A percentile compares a stretch with the other conserved stretches of the same genome.
These are phyloP conservation scores for Vararia minispora DNA, from an alignment of 768 basidiomycete species.

Conservation along the genomic window DNA sequence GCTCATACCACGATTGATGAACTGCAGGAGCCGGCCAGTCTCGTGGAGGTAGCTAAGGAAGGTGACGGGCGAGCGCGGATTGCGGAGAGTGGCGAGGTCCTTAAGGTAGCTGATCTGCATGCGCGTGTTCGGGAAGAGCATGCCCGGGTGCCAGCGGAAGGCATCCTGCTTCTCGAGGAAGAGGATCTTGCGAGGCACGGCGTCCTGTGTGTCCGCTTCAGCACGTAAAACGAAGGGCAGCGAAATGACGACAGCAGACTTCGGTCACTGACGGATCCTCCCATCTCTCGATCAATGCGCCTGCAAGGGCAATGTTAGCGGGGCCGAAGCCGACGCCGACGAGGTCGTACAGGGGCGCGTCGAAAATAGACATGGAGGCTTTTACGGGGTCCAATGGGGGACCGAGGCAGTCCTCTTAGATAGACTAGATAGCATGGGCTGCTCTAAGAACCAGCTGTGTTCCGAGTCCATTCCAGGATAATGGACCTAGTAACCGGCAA, in stretches of 20 bases:
- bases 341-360: constrained; percentile 26
- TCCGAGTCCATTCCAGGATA: too few species aligned
- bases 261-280: constrained; percentile 9
- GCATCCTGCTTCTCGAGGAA: constrained; percentile 38
- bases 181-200: constrained; percentile 21
- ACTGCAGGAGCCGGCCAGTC: constrained; percentile 35
- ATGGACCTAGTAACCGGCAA: too few species aligned
- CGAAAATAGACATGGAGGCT: background rate
- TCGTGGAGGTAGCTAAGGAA: constrained; percentile 42
- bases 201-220: background rate
- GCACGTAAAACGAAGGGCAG: constrained; percentile 1
- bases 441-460: too few species aligned
- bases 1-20: constrained; percentile 42
- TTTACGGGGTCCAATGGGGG: too few species aligned
- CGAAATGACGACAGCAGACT: constrained; percentile 4
- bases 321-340: too few species aligned
- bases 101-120: constrained; percentile 50
- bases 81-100: constrained; percentile 42
- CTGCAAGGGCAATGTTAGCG: constrained; percentile 39
- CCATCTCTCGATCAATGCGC: constrained; percentile 36
- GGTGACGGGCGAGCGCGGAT: constrained; percentile 38
- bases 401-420: too few species aligned
- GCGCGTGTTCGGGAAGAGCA: constrained; percentile 37
- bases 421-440: too few species aligned
- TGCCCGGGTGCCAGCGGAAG: constrained; percentile 47